Conservation (phyloP, 768 basidiomycete genomes). For the Tylopilus sp. region DNA sequence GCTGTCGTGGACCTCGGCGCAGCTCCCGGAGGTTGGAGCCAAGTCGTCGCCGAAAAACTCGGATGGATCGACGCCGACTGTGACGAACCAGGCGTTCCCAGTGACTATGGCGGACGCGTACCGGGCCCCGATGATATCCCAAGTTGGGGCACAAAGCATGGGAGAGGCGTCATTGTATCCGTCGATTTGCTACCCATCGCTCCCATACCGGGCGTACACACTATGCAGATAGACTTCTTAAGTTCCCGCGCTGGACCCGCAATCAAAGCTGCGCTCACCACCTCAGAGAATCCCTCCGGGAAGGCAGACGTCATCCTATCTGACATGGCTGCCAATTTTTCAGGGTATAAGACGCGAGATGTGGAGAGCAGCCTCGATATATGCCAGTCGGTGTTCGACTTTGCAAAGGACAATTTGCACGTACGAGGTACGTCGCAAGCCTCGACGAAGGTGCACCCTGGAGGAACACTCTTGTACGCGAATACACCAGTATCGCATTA, state of each 20-base stretch:
- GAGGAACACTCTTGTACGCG: constrained; percentile 49
- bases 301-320: constrained; percentile 80
- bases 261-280: constrained; percentile 40
- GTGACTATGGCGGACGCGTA: background rate
- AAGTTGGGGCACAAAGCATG: constrained; percentile 24
- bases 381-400: constrained; percentile 68
- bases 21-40: constrained; percentile 93
- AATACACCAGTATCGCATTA: background rate
- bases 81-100: background rate
- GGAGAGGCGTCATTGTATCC: constrained; percentile 54
- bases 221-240: constrained; percentile 79
- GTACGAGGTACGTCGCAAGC: constrained; percentile 41
- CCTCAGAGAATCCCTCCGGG: constrained; percentile 29
- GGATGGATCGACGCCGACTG: constrained; percentile 40
- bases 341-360: constrained; percentile 68
- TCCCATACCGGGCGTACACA: constrained; percentile 69
- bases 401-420: constrained; percentile 53
- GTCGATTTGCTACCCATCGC: constrained; percentile 76
- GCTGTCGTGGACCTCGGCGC: constrained; percentile 86
- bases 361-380: constrained; percentile 67
- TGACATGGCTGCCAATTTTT: constrained; percentile 86
- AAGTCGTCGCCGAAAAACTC: constrained; percentile 68
- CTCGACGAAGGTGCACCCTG: constrained; percentile 41
- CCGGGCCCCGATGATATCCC: background rate
- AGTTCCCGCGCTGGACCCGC: constrained; percentile 43